Percentiles rank a stretch among this genome's conserved stretches.
phyloP scores from a whole-genome alignment of 805 yeast genomes.

The Candida ipomoeae region DNA sequence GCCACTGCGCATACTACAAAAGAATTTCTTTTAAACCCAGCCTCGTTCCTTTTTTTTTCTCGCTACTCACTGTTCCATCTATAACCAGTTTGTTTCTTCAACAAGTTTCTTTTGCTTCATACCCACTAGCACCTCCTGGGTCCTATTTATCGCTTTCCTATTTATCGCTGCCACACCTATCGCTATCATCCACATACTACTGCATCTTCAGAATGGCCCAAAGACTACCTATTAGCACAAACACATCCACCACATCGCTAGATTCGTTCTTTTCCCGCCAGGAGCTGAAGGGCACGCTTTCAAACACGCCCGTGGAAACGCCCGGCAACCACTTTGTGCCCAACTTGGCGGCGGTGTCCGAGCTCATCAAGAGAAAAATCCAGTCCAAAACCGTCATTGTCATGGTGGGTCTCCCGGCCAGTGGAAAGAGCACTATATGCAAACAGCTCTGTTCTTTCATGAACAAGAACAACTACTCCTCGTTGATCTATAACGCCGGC shows the following conservation, averaged over 20 bases:
- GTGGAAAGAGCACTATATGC: slow-evolving; percentile 39
- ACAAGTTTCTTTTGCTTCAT: not conserved
- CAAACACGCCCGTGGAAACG: slow-evolving; percentile 17
- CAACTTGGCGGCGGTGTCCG: slow-evolving; percentile 12
- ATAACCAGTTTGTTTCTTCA: not conserved
- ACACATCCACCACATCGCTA: slow-evolving; percentile 24
- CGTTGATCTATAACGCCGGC: slow-evolving; percentile 45
- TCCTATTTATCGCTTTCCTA: not conserved
- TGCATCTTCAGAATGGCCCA: not conserved
- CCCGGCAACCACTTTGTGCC: slow-evolving; percentile 3
- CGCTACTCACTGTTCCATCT: not conserved
- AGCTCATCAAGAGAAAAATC: slow-evolving; percentile 13
- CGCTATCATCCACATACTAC: not conserved
- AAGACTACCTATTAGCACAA: slow-evolving; percentile 12
- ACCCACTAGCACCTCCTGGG: not conserved
- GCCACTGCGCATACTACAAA: slow-evolving; percentile 1
- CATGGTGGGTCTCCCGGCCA: slow-evolving; percentile 41
- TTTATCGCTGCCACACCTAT: not conserved
- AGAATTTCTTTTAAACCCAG: not conserved
- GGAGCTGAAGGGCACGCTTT: slow-evolving; percentile 15
- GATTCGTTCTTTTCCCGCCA: slow-evolving; percentile 25
- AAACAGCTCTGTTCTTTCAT: slow-evolving; percentile 26
- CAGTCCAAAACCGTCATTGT: slow-evolving; percentile 24
- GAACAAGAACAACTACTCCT: slow-evolving; percentile 9
- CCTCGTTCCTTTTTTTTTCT: not conserved